Evolutionary conservation across 192 early-diverging fungal species (phyloP).

Genomic region (Linnemannia schmuckeri): DNA sequence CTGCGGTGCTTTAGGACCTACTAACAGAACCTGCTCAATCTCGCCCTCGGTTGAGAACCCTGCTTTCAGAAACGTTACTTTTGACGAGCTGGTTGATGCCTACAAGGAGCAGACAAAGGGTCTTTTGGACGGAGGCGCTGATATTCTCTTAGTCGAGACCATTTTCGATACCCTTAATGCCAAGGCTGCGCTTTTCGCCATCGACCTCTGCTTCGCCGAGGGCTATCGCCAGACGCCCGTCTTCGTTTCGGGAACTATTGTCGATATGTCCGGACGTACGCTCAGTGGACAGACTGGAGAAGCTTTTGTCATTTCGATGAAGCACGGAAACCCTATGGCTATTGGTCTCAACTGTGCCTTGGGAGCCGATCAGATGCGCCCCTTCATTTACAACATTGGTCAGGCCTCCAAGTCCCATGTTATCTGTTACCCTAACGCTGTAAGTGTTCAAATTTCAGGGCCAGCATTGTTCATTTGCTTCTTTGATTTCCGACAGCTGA

Average conservation of each 20-base stretch:
- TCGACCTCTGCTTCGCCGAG: slow-evolving; percentile 87
- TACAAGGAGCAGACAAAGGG: slow-evolving; percentile 93
- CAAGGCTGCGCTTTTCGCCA: slow-evolving; percentile 95
- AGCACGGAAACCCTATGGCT: slow-evolving; percentile 85
- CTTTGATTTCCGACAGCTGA: not conserved
- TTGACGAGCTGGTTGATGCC: slow-evolving; percentile 93
- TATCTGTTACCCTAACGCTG: slow-evolving; percentile 97
- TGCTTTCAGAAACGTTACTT: slow-evolving; percentile 93
- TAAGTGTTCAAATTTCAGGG: slow-evolving; percentile 37
- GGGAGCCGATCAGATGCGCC: slow-evolving; percentile 94
- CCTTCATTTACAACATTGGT: slow-evolving; percentile 93
- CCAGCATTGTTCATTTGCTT: not conserved
- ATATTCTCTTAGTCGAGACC: slow-evolving; percentile 94
- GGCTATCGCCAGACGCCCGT: slow-evolving; percentile 74
- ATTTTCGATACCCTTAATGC: slow-evolving; percentile 99
- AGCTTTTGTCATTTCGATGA: slow-evolving; percentile 90
- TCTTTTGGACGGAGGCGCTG: slow-evolving; percentile 93
- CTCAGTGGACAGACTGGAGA: slow-evolving; percentile 98
- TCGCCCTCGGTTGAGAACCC: slow-evolving; percentile 98
- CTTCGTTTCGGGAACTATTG: slow-evolving; percentile 93
- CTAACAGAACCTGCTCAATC: slow-evolving; percentile 96
- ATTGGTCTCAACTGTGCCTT: slow-evolving; percentile 93
- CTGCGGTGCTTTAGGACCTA: slow-evolving; percentile 89
- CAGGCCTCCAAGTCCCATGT: slow-evolving; percentile 83
- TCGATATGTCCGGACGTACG: slow-evolving; percentile 96